Percentiles rank a stretch among this genome's conserved stretches.
Conservation (phyloP, 2,329 filamentous ascomycete species). For the Fusarium palustre region DNA sequence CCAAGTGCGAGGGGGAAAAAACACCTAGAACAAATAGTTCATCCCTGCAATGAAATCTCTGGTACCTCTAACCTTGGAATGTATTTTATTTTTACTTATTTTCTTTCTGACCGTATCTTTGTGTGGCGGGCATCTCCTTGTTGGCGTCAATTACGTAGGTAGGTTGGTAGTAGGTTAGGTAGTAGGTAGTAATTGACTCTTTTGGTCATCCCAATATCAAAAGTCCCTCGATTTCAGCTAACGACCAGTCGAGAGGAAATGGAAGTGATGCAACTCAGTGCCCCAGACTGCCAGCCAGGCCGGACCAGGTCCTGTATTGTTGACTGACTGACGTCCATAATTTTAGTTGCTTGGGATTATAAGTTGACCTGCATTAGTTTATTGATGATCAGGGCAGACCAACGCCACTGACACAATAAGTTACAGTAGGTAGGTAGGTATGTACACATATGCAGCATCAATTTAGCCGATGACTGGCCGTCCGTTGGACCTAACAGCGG, state of each 20-base stretch:
- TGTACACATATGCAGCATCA: background rate
- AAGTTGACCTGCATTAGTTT: slow-evolving; percentile 10
- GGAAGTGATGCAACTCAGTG: background rate
- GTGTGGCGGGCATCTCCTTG: background rate
- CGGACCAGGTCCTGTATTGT: background rate
- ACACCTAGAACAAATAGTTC: background rate
- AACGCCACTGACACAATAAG: slow-evolving; percentile 24
- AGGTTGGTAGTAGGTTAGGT: background rate
- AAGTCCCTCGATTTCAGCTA: background rate
- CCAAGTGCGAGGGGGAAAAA: background rate
- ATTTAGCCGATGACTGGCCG: slow-evolving; percentile 26
- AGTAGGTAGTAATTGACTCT: background rate
- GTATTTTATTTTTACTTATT: background rate
- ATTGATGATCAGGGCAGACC: slow-evolving; percentile 8
- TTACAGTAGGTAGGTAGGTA: no score
- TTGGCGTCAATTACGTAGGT: background rate
- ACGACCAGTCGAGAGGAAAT: background rate
- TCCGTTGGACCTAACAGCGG: background rate
- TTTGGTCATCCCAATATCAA: background rate
- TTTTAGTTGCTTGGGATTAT: slow-evolving; percentile 4
- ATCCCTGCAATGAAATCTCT: background rate
- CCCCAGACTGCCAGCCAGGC: background rate
- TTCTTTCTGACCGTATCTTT: background rate
- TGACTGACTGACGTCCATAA: background rate
- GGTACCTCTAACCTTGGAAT: background rate